A percentile compares a stretch with the other conserved stretches of the same genome.
Conservation (phyloP, 495 filamentous ascomycete genomes). For the Pseudevernia furfuracea region DNA sequence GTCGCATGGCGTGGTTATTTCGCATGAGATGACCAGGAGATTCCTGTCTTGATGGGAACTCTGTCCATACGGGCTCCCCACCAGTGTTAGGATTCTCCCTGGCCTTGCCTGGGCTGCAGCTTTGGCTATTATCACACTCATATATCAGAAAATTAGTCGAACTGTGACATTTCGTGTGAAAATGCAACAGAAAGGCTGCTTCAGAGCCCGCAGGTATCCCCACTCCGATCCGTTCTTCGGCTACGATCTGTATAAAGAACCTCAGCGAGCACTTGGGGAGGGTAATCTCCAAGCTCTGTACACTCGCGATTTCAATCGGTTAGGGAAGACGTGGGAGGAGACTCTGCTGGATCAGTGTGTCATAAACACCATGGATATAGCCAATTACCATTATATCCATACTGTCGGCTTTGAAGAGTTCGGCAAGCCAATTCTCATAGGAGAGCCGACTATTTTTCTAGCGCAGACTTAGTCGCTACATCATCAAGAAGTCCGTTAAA, state of each 20-base stretch:
- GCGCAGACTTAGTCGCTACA: too few species aligned
- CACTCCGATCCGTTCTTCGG: neutral
- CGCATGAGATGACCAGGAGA: too few species aligned
- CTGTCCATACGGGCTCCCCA: too few species aligned
- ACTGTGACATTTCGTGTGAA: neutral
- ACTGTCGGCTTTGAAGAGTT: neutral
- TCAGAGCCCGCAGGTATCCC: conserved; percentile 3
- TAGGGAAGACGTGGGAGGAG: conserved; percentile 3
- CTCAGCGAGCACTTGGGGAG: neutral
- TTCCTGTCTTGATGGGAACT: too few species aligned
- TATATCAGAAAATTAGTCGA: neutral
- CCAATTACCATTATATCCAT: neutral
- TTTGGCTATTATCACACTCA: neutral
- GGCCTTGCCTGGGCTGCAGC: conserved; percentile 3
- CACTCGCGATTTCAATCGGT: neutral
- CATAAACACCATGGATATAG: conserved; percentile 5
- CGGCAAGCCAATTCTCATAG: too few species aligned
- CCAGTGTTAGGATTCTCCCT: too few species aligned
- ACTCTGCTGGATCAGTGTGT: neutral
- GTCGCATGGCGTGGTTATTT: too few species aligned
- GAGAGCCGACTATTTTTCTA: too few species aligned
- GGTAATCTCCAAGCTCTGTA: conserved; percentile 1
- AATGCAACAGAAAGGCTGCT: neutral
- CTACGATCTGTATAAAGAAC: neutral
- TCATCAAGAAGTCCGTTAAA: too few species aligned